These are phyloP conservation scores for Gossypium sturtianum DNA, from an alignment of 345 rosid genomes.

Conservation along the genomic window DNA sequence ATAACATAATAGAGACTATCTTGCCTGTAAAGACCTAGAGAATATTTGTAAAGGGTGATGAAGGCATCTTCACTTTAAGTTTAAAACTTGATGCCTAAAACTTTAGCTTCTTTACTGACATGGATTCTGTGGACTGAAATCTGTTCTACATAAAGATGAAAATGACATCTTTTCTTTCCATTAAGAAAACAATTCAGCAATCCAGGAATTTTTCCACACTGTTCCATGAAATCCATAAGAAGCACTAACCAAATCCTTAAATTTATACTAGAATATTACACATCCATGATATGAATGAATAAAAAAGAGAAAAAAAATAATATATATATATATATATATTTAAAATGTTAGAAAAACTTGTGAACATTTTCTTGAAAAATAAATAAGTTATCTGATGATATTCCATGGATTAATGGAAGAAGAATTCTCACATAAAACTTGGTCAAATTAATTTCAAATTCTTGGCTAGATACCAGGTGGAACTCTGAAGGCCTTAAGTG, in stretches of 20 bases:
- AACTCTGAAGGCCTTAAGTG: background rate
- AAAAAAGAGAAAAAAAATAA: no score
- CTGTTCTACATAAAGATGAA: background rate
- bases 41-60: background rate
- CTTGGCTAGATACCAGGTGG: background rate
- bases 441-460: background rate
- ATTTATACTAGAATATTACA: background rate
- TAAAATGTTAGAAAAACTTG: background rate
- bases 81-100: background rate
- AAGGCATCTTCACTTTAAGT: background rate
- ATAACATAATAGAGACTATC: background rate
- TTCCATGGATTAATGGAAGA: background rate
- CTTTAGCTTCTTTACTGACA: background rate
- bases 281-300: background rate
- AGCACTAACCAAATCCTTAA: no score
- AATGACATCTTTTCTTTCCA: conserved; percentile 2
- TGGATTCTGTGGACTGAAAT: background rate
- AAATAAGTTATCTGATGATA: background rate
- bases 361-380: no score
- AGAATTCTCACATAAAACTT: background rate
- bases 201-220: background rate
- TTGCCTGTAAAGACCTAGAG: background rate
- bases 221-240: background rate
- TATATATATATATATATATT: no score
- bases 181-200: background rate